These are phyloP conservation scores for Amaranthus tricolor DNA, from an alignment of 179 eudicot species.

Conservation along the genomic window DNA sequence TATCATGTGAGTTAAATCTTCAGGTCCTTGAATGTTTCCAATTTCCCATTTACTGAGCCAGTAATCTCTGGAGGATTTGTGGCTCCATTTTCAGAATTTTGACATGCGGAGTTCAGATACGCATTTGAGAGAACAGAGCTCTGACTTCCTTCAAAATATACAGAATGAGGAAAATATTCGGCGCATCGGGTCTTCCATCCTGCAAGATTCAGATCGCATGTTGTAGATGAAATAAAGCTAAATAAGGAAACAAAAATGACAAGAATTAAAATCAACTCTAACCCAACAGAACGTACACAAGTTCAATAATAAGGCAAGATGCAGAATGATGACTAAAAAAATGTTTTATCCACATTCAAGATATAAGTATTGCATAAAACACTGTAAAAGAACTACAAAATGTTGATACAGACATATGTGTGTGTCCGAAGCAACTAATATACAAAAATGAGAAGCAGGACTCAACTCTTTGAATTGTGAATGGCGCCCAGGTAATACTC, in stretches of 20 bases:
- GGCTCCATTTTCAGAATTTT: constrained; percentile 46
- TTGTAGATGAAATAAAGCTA: not conserved
- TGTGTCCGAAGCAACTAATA: not conserved
- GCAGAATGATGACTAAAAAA: not conserved
- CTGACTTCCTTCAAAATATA: constrained; percentile 66
- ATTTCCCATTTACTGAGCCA: constrained; percentile 49
- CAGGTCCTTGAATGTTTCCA: constrained; percentile 57
- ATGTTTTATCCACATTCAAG: not conserved
- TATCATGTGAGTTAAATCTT: constrained; percentile 31
- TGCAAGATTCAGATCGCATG: constrained; percentile 25
- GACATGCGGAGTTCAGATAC: constrained; percentile 31
- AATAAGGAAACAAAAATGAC: not conserved
- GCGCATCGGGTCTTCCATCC: constrained; percentile 86
- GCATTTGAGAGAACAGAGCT: constrained; percentile 60
- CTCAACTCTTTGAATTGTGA: not conserved
- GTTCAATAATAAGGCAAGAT: not conserved
- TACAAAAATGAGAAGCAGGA: not conserved
- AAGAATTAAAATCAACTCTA: not conserved
- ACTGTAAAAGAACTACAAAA: not conserved
- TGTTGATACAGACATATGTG: too few relatives aligned
- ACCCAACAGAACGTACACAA: not conserved
- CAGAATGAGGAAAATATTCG: constrained; percentile 74
- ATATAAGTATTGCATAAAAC: not conserved
- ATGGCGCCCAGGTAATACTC: not conserved
- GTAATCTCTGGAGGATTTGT: constrained; percentile 23